These are phyloP conservation scores for Artemisia annua DNA, from an alignment of 129 eudicot genomes.

Conservation along the genomic window DNA sequence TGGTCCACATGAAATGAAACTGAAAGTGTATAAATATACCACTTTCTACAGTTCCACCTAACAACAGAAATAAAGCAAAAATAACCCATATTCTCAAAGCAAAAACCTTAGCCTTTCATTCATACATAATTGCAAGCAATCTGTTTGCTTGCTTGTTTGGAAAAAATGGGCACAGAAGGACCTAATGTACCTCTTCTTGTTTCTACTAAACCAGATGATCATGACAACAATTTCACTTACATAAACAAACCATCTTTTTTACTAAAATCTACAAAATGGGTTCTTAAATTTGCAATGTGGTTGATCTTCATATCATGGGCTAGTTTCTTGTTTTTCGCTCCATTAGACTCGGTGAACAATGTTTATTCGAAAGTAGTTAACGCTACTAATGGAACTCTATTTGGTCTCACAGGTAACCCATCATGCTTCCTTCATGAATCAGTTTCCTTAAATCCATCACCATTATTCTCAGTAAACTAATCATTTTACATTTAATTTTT, in stretches of 20 bases:
- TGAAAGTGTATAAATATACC: conserved; percentile 13
- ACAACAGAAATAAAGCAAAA: conserved; percentile 5
- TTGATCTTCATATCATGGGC: conserved; percentile 69
- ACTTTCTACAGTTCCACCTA: conserved; percentile 7
- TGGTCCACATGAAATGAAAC: not conserved
- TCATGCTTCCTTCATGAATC: not conserved
- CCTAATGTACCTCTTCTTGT: conserved; percentile 60
- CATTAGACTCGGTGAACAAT: conserved; percentile 33
- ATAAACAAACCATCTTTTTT: conserved; percentile 36
- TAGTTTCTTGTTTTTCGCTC: conserved; percentile 48
- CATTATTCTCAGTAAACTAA: not conserved
- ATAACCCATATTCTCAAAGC: not conserved
- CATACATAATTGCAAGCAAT: conserved; percentile 4
- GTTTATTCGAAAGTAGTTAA: conserved; percentile 19
- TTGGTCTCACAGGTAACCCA: conserved; percentile 60
- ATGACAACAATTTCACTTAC: conserved; percentile 16
- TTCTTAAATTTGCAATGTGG: conserved; percentile 71
- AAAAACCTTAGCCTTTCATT: not conserved
- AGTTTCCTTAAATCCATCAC: not conserved
- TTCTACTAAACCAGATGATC: conserved; percentile 28
- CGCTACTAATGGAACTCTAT: conserved; percentile 48
- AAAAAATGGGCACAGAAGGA: conserved; percentile 53
- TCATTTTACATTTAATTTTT: not conserved
- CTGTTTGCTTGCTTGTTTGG: not conserved
- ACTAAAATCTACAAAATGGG: conserved; percentile 50